Base-by-base conservation (phyloP, 148 eudicot species). In the Vaccinium vitisidaea region DNA sequence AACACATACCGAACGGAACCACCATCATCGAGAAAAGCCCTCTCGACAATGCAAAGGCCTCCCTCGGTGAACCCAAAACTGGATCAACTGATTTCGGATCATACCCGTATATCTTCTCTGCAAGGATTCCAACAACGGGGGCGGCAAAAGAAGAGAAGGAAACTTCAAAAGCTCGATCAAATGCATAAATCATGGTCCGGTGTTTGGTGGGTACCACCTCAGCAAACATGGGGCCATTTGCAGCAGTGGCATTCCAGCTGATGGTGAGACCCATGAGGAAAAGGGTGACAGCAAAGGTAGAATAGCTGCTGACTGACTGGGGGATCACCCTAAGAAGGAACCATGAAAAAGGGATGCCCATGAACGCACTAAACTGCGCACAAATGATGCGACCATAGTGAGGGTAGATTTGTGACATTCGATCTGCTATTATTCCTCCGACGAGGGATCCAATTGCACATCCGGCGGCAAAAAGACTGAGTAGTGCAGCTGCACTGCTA, bases 101-200 rank as follows among this genome's bases (percentile, higher is more conserved):
- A 48, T 97, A 97, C 2, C 99, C 98, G 61, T 94, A 97, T 11
- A 97, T 89, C 88, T 93, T 93, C 89, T 97, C 98, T 4, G 98
- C 88, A 9, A 97, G 90, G 75, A 97, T 95, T 23, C 99, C 99
- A 12, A 97, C 99, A 69, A 97, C 36, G 11, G 99, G 99, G 80
- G 99, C 96, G 46, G 99, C 99, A 82, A 97, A 94, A 4, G 99
- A 95, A n/a, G 99, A 93, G 86, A 97, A 93, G 19, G 98, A 95
- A 0, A 88, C 98, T 71, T 97, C 99, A 82, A 94, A 93, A 9
- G 99, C 98, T 0, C 99, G 95, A 84, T 97, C 98, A 85, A 94
- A 97, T 54, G 99, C 97, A 75, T 97, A 97, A 25, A 97, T 95
- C 98, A 95, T 97, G 75, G 99, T 97, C 61, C 98, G 92, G 88